phyloP scores from a whole-genome alignment of 108 stramenopile species.

The Cylindrotheca fusiformis region DNA sequence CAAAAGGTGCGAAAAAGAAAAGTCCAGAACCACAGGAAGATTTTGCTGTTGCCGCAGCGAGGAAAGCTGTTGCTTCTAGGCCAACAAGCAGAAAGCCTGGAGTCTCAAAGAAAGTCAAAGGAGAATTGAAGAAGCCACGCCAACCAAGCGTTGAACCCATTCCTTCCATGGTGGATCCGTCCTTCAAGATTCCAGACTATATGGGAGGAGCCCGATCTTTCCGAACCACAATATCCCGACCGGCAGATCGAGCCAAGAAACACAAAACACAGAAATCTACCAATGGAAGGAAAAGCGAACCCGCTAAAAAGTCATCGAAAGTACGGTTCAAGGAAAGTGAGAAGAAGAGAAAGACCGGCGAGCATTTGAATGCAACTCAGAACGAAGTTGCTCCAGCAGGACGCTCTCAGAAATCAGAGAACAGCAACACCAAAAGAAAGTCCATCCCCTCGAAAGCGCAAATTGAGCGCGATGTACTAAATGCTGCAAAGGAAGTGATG shows the following conservation, averaged over 20 bases:
- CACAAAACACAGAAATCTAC: background rate
- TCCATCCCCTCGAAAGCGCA: conserved; percentile 30
- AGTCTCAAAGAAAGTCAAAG: background rate
- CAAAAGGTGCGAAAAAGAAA: conserved; percentile 25
- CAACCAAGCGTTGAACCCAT: background rate
- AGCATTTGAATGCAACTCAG: no score
- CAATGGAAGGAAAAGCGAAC: conserved; percentile 5
- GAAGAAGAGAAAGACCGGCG: no score
- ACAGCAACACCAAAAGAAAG: background rate
- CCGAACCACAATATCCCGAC: conserved; percentile 20
- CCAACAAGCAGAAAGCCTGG: conserved; percentile 3
- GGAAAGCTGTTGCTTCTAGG: conserved; percentile 26
- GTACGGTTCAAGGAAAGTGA: no score
- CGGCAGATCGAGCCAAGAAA: conserved; percentile 1
- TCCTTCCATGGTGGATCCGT: conserved; percentile 4
- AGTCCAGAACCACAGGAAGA: conserved; percentile 13
- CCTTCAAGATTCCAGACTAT: conserved; percentile 14
- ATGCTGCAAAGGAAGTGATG: conserved; percentile 54
- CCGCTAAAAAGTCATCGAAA: conserved; percentile 2
- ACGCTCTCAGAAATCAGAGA: background rate
- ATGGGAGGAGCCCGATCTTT: conserved; percentile 13
- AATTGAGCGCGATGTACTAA: conserved; percentile 50
- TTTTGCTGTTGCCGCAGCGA: conserved; percentile 24
- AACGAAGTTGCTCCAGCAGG: background rate
- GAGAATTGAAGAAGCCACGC: background rate